Evolutionary conservation across 768 basidiomycete genomes (phyloP), one percentile per base, ranked within the genome.

Genomic region (Cubamyces sp.): DNA sequence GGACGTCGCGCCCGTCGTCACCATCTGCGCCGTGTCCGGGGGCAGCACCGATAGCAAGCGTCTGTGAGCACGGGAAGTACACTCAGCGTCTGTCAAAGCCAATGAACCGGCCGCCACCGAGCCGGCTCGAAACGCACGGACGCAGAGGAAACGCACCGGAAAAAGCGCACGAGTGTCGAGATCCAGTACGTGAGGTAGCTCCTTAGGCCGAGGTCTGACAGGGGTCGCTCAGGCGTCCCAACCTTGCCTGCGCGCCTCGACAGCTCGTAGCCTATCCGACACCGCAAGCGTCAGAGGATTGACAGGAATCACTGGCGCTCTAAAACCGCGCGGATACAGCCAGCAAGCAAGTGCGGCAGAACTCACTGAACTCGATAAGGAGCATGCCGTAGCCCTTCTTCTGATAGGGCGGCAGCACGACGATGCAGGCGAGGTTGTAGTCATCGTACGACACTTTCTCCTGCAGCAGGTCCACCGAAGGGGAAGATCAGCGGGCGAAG

Each of bases 371-470:
- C 77, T 99, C 96, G 65, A 98, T 98, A 82, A 99, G 83, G 25
- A 98, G 87, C 82, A 92, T 94, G 2, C 96, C 97, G 69, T 90
- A 97, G 6, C 94, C 92, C 68, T 88, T 84, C 60, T 87, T 82
- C 70, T 98, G 96, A 70, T 88, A 94, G 18, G 95, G 97, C 1
- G 97, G 97, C 43, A 99, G 84, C 7, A 91, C 92, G 67, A 98
- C 88, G 68, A 99, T 99, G 74, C 94, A 96, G 3, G 96, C 96
- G 9, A 99, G 83, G 71, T 99, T 99, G 77, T 96, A 97, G 68
- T 96, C 92, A 68, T 99, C 97, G 65, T 94, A 96, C 1, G 96
- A 96, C 34, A 90, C 73, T 73, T 98, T 98, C 77, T 99, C 97
- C 92, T 90, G 71, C 7, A 19, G 40, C 43, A 15, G 34, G 28